phyloP scores from a whole-genome alignment of 306 rosid species.

The Rosa persica region DNA sequence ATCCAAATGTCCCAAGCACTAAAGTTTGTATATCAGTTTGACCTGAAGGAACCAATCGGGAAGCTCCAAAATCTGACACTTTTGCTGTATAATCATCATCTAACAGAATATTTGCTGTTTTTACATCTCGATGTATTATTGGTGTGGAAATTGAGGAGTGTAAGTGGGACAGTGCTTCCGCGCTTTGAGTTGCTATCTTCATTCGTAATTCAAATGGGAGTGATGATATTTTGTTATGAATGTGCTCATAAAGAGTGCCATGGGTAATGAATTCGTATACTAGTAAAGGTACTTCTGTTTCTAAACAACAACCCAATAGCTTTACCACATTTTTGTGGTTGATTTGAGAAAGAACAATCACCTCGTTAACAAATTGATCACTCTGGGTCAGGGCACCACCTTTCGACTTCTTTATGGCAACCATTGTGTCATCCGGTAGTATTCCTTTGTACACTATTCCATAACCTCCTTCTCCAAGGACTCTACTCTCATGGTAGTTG shows the following conservation, averaged over 20 bases:
- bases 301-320: constrained; percentile 10
- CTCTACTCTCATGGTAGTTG: constrained; percentile 1
- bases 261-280: neutral
- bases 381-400: neutral
- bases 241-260: constrained; percentile 12
- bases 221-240: neutral
- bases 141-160: neutral
- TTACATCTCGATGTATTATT: constrained; percentile 18
- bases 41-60: neutral
- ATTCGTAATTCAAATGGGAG: neutral
- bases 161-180: constrained; percentile 8
- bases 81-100: neutral
- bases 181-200: constrained; percentile 8
- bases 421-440: neutral
- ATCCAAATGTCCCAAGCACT: constrained; percentile 3
- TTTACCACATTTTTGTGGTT: constrained; percentile 12
- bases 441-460: constrained; percentile 15
- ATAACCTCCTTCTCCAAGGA: constrained; percentile 12
- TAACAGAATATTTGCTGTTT: neutral
- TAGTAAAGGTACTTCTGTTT: neutral
- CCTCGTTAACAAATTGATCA: constrained; percentile 11
- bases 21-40: neutral
- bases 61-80: constrained; percentile 12
- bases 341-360: constrained; percentile 7
- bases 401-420: constrained; percentile 13